Percentiles rank a stretch among this genome's conserved stretches.
Evolutionary conservation across 495 filamentous ascomycete species (phyloP).

Genomic region (Xylaria curta): DNA sequence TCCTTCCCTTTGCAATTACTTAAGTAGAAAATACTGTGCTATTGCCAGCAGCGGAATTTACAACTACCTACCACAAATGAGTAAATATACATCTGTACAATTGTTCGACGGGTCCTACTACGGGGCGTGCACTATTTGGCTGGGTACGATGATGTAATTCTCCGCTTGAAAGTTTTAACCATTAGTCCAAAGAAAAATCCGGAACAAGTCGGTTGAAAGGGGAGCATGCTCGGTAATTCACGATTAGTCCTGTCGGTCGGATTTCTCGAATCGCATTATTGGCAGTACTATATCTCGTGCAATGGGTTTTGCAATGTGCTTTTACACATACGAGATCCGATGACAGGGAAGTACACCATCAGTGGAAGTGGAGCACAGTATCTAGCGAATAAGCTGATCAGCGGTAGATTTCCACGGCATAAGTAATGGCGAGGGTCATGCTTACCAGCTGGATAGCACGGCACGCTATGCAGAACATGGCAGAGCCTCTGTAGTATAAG

Average conservation of each 20-base stretch:
- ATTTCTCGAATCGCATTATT: not conserved
- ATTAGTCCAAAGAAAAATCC: not conserved
- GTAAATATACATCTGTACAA: not conserved
- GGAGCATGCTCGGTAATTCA: not conserved
- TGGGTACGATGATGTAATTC: slow-evolving; percentile 5
- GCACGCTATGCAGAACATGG: slow-evolving; percentile 6
- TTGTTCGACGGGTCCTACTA: not conserved
- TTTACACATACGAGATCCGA: not conserved
- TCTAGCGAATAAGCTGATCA: not conserved
- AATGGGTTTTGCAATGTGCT: not conserved
- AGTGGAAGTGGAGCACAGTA: slow-evolving; percentile 12
- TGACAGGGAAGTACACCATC: not conserved
- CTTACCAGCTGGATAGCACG: slow-evolving; percentile 14
- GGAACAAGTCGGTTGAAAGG: not conserved
- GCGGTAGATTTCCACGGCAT: slow-evolving; percentile 1
- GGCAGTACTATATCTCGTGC: not conserved
- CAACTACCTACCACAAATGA: not conserved
- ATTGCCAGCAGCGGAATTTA: not conserved
- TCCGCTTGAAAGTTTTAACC: not conserved
- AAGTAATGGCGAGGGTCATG: slow-evolving; percentile 1
- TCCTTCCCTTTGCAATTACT: not conserved
- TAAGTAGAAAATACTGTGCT: not conserved
- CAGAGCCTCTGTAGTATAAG: slow-evolving; percentile 12
- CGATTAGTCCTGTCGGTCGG: not conserved
- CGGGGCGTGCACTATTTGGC: not conserved